Conservation (phyloP, 2,329 filamentous ascomycete species). For the Fusarium sp. region DNA sequence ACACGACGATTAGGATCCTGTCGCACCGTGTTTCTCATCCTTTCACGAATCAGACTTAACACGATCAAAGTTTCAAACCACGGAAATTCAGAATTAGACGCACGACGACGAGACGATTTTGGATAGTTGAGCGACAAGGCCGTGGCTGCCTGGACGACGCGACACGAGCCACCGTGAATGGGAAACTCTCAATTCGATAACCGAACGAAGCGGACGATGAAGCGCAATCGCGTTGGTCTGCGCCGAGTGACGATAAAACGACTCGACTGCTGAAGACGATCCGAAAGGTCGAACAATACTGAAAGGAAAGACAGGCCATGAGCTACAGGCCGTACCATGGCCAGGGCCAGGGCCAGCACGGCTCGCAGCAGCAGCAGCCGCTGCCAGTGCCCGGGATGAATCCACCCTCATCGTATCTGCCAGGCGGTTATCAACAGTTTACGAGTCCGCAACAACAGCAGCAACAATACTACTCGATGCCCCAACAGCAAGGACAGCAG, state of each 20-base stretch:
- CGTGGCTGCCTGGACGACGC: constrained; percentile 7
- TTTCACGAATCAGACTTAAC: constrained; percentile 33
- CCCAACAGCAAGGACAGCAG: constrained; percentile 45
- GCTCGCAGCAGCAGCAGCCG: constrained; percentile 46
- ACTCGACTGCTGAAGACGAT: constrained; percentile 38
- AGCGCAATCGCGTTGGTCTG: constrained; percentile 46
- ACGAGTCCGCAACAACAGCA: constrained; percentile 44
- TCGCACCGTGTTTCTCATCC: constrained; percentile 43
- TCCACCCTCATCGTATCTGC: constrained; percentile 39
- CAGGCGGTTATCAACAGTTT: constrained; percentile 45
- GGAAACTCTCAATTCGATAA: constrained; percentile 10
- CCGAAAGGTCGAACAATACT: neutral
- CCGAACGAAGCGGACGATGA: constrained; percentile 40
- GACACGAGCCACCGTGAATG: constrained; percentile 17
- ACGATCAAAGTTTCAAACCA: constrained; percentile 27
- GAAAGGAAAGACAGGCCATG: constrained; percentile 48
- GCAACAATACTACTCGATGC: constrained; percentile 44
- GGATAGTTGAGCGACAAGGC: constrained; percentile 7
- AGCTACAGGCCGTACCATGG: constrained; percentile 51
- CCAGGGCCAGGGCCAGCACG: constrained; percentile 46
- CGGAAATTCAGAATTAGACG: constrained; percentile 14
- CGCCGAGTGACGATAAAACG: constrained; percentile 45
- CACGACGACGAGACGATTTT: neutral
- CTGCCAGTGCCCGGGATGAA: constrained; percentile 37
- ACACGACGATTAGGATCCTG: constrained; percentile 41